Evolutionary conservation across 2,329 filamentous ascomycete species (phyloP).

Genomic region (Corynespora cassiicola): DNA sequence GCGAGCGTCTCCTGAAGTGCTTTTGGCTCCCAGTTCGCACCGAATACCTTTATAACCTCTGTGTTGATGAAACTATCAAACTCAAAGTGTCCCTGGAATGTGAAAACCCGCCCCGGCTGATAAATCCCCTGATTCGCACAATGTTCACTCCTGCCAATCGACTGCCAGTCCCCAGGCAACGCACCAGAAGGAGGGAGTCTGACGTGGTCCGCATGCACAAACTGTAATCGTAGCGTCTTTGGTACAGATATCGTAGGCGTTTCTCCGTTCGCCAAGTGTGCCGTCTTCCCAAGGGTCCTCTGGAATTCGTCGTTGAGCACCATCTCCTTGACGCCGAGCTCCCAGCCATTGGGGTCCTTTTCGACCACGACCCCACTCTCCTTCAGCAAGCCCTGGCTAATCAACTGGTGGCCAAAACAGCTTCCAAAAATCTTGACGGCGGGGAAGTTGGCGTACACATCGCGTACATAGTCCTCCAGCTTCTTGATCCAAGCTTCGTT

Average conservation of each 20-base stretch:
- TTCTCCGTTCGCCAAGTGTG: neutral
- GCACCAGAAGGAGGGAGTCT: conserved; percentile 18
- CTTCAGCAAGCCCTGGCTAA: conserved; percentile 47
- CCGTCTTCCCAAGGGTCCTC: conserved; percentile 2
- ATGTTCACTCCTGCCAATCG: conserved; percentile 32
- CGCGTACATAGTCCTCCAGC: conserved; percentile 36
- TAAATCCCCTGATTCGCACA: conserved; percentile 51
- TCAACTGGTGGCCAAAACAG: conserved; percentile 54
- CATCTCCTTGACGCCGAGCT: conserved; percentile 34
- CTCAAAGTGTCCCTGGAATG: conserved; percentile 53
- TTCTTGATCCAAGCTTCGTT: conserved; percentile 30
- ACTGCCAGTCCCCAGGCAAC: conserved; percentile 26
- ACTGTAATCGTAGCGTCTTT: conserved; percentile 39
- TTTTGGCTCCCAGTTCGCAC: conserved; percentile 27
- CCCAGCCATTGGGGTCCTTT: conserved; percentile 31
- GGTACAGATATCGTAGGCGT: conserved; percentile 2
- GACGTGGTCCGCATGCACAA: conserved; percentile 47
- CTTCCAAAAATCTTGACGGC: conserved; percentile 50
- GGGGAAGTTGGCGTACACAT: conserved; percentile 36
- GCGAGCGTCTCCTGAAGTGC: conserved; percentile 25
- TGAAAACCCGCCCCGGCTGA: conserved; percentile 47
- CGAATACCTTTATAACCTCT: conserved; percentile 47
- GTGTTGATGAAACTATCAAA: conserved; percentile 51
- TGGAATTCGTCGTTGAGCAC: conserved; percentile 21
- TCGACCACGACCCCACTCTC: conserved; percentile 32